Evolutionary conservation across 371 early-diverging fungal species (phyloP).

Genomic region (Lichtheimia ramosa): DNA sequence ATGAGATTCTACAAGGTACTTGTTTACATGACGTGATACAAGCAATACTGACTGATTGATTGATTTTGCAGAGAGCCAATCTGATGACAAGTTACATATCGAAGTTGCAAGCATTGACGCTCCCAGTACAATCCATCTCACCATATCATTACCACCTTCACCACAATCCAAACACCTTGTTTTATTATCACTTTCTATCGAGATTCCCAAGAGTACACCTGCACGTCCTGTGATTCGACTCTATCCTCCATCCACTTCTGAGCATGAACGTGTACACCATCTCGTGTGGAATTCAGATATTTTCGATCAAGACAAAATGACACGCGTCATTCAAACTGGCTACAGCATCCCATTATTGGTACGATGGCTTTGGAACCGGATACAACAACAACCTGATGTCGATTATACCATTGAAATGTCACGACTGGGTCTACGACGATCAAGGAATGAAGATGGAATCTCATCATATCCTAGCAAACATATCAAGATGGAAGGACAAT

Average conservation of each 20-base stretch:
- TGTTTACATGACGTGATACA: not conserved
- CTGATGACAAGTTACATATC: slow-evolving; percentile 18
- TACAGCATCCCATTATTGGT: slow-evolving; percentile 27
- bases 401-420: slow-evolving; percentile 11
- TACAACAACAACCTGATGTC: slow-evolving; percentile 16
- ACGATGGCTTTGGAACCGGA: slow-evolving; percentile 35
- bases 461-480: slow-evolving; percentile 6
- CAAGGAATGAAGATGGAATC: slow-evolving; percentile 5
- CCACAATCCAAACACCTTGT: slow-evolving; percentile 18
- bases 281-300: slow-evolving; percentile 32
- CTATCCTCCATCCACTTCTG: slow-evolving; percentile 18
- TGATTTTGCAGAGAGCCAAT: slow-evolving; percentile 14
- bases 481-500: slow-evolving; percentile 11
- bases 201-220: slow-evolving; percentile 34
- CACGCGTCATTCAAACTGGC: slow-evolving; percentile 26
- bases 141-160: slow-evolving; percentile 32
- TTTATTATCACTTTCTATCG: slow-evolving; percentile 34
- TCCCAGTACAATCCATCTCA: slow-evolving; percentile 33
- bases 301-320: slow-evolving; percentile 39
- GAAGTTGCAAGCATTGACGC: slow-evolving; percentile 35
- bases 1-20: slow-evolving; percentile 37
- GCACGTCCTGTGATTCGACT: slow-evolving; percentile 29
- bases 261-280: slow-evolving; percentile 13
- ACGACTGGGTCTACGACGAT: slow-evolving; percentile 7
- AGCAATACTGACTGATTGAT: not conserved